Conservation (phyloP, 805 yeast species). For the Ogataea ganodermae region DNA sequence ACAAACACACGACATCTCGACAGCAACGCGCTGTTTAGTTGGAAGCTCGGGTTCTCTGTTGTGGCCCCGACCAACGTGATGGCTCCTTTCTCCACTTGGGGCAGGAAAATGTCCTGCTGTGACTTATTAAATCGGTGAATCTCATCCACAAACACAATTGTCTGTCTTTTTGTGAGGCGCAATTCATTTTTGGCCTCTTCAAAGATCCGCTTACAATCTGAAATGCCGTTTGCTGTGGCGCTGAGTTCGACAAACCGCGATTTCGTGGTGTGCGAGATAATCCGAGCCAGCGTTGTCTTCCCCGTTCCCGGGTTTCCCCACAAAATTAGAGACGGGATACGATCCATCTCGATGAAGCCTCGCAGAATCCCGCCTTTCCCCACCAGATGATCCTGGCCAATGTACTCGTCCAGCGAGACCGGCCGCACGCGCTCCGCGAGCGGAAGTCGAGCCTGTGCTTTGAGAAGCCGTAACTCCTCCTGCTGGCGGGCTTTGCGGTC, state of each 20-base stretch:
- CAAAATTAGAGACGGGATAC: constrained; percentile 80
- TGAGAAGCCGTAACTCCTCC: constrained; percentile 23
- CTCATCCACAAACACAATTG: constrained; percentile 87
- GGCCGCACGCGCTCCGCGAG: constrained; percentile 89
- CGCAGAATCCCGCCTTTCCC: constrained; percentile 64
- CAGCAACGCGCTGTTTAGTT: constrained; percentile 76
- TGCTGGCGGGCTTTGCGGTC: constrained; percentile 13
- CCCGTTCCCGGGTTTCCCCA: constrained; percentile 98
- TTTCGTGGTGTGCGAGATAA: constrained; percentile 56
- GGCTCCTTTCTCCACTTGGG: constrained; percentile 81
- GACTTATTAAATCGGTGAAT: constrained; percentile 83
- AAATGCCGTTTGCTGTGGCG: constrained; percentile 73
- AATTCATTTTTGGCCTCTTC: constrained; percentile 49
- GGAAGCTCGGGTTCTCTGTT: constrained; percentile 89
- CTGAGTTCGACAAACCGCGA: constrained; percentile 75
- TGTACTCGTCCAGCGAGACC: constrained; percentile 58
- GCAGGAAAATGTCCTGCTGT: constrained; percentile 87
- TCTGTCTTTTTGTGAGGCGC: constrained; percentile 49
- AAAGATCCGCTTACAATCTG: constrained; percentile 66
- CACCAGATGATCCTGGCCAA: constrained; percentile 84
- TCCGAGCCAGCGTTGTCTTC: constrained; percentile 73
- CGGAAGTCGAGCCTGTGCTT: constrained; percentile 42
- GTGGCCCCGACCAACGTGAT: constrained; percentile 93
- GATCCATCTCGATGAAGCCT: constrained; percentile 63
- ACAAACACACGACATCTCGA: constrained; percentile 84